Conservation (phyloP, 1,284 basidiomycete species). For the Binderoboletus segoi region DNA sequence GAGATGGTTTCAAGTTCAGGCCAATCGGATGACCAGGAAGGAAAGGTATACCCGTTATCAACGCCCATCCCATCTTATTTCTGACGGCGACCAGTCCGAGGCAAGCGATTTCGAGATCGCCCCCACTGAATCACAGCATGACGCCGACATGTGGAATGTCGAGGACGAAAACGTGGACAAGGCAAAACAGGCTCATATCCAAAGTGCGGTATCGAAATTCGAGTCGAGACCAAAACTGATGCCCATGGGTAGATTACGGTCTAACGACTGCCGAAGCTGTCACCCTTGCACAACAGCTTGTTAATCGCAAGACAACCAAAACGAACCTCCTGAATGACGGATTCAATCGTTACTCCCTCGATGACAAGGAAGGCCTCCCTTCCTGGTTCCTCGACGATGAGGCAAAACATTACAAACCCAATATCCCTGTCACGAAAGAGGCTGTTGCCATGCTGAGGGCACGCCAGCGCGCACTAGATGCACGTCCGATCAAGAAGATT, state of each 20-base stretch:
- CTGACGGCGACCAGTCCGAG: conserved; percentile 25
- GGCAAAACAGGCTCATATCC: conserved; percentile 68
- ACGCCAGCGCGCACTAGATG: conserved; percentile 92
- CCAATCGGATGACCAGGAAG: conserved; percentile 37
- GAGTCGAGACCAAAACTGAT: neutral
- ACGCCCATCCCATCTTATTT: neutral
- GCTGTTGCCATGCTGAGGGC: conserved; percentile 86
- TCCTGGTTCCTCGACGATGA: conserved; percentile 99
- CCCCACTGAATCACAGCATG: conserved; percentile 48
- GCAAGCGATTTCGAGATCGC: conserved; percentile 26
- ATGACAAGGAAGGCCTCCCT: conserved; percentile 90
- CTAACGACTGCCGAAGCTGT: conserved; percentile 91
- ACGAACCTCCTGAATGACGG: conserved; percentile 93
- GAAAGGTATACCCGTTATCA: conserved; percentile 37
- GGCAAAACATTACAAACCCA: conserved; percentile 89
- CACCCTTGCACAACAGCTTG: conserved; percentile 88
- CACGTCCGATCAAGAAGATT: conserved; percentile 98
- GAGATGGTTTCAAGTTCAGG: conserved; percentile 20
- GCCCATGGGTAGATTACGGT: conserved; percentile 66
- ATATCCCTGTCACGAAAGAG: conserved; percentile 97
- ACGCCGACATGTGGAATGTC: conserved; percentile 79
- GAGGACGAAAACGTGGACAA: conserved; percentile 81
- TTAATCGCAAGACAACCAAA: conserved; percentile 90
- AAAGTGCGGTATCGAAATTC: conserved; percentile 52
- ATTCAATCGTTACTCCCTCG: conserved; percentile 92